phyloP scores from a whole-genome alignment of 352 stramenopile species.

The Globisporangium cylindrosporum region DNA sequence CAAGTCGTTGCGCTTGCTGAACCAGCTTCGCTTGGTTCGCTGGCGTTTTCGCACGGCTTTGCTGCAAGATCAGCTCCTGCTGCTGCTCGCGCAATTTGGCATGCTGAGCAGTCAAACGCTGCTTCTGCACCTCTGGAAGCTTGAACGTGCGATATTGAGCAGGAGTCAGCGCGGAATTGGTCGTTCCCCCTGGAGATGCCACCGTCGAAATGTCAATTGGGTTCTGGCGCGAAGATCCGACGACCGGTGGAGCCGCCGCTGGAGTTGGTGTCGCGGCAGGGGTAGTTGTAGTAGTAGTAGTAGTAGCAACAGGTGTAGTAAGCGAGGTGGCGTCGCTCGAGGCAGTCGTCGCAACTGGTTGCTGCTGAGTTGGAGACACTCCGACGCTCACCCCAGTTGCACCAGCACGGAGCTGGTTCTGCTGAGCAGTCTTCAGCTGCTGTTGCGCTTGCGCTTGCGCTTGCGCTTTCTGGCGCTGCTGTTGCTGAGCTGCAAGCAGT shows the following conservation, averaged over 20 bases:
- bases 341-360: constrained; percentile 10
- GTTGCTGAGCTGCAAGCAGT: constrained; percentile 34
- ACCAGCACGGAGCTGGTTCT: constrained; percentile 33
- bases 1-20: constrained; percentile 67
- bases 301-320: constrained; percentile 6
- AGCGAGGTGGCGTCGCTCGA: constrained; percentile 20
- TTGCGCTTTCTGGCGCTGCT: constrained; percentile 27
- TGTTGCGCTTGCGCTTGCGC: constrained; percentile 22
- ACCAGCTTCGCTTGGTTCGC: constrained; percentile 69
- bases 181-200: constrained; percentile 28
- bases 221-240: constrained; percentile 39
- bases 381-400: constrained; percentile 1
- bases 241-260: constrained; percentile 20
- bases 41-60: constrained; percentile 67
- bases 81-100: constrained; percentile 75
- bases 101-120: constrained; percentile 65
- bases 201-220: constrained; percentile 45
- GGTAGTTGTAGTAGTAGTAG: constrained; percentile 1
- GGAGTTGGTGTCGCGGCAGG: neutral
- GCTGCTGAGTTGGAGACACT: constrained; percentile 19
- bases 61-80: constrained; percentile 75
- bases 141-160: constrained; percentile 79
- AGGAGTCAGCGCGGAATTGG: constrained; percentile 44
- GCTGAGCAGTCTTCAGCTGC: constrained; percentile 30
- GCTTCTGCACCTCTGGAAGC: constrained; percentile 59